Conservation (phyloP, 108 stramenopile genomes). For the Nitzschia sp. region DNA sequence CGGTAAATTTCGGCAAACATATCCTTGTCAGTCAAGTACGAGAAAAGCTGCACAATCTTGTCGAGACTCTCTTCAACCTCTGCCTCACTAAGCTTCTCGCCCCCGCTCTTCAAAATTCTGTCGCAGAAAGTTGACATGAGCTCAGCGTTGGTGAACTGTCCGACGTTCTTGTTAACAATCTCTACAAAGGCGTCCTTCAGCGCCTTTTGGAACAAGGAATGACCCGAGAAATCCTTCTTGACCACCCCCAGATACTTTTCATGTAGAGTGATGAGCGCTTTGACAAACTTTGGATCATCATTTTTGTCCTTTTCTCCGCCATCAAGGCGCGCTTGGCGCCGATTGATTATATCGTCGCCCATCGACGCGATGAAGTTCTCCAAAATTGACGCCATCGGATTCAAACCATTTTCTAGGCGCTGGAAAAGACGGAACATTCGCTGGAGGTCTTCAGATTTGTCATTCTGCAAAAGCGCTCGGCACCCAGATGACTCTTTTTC, state of each 20-base stretch:
- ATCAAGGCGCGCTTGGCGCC: slow-evolving; percentile 87
- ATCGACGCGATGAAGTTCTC: slow-evolving; percentile 78
- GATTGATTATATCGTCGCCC: slow-evolving; percentile 89
- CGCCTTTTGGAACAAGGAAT: slow-evolving; percentile 97
- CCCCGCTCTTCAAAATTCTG: slow-evolving; percentile 96
- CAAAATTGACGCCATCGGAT: slow-evolving; percentile 93
- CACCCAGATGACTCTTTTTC: slow-evolving; percentile 98
- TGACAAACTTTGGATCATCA: slow-evolving; percentile 97
- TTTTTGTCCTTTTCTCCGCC: slow-evolving; percentile 91
- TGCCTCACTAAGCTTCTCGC: slow-evolving; percentile 94
- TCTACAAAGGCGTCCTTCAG: slow-evolving; percentile 99
- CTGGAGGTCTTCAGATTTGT: slow-evolving; percentile 94
- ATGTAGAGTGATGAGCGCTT: slow-evolving; percentile 94
- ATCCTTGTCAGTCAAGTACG: slow-evolving; percentile 99
- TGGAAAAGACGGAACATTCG: slow-evolving; percentile 97
- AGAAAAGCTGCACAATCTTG: slow-evolving; percentile 95
- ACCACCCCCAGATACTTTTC: slow-evolving; percentile 95
- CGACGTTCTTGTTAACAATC: slow-evolving; percentile 97
- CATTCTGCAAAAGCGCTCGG: slow-evolving; percentile 92
- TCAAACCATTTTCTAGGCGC: slow-evolving; percentile 91
- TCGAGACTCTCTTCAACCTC: slow-evolving; percentile 95
- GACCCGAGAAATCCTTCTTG: slow-evolving; percentile 87
- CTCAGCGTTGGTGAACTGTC: slow-evolving; percentile 94
- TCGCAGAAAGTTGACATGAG: slow-evolving; percentile 98
- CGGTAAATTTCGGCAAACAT: slow-evolving; percentile 98